phyloP scores from a whole-genome alignment of 352 stramenopile genomes.

The Pythium sp. region DNA sequence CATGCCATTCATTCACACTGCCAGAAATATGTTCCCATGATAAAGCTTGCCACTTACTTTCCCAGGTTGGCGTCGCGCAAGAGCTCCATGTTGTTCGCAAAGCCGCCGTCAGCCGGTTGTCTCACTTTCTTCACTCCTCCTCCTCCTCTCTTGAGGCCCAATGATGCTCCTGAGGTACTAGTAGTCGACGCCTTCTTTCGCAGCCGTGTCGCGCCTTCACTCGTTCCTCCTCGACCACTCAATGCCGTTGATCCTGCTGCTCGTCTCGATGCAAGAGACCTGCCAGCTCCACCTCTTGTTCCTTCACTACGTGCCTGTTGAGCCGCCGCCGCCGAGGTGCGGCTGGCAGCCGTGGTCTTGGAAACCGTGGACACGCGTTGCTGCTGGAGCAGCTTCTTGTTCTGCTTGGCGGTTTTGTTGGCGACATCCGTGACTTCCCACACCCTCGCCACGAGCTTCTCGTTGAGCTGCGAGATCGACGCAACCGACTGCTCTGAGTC shows the following conservation, averaged over 20 bases:
- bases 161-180: neutral
- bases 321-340: constrained; percentile 28
- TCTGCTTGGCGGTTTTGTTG: constrained; percentile 56
- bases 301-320: neutral
- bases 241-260: neutral
- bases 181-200: constrained; percentile 1
- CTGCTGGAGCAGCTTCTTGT: constrained; percentile 49
- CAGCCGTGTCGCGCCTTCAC: neutral
- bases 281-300: neutral
- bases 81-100: constrained; percentile 54
- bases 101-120: neutral
- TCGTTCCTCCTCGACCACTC: neutral
- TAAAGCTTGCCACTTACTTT: constrained; percentile 28
- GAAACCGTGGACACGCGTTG: constrained; percentile 48
- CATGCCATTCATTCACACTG: neutral
- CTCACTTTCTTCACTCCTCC: constrained; percentile 9
- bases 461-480: constrained; percentile 66
- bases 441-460: constrained; percentile 63
- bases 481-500: constrained; percentile 70
- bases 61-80: constrained; percentile 64
- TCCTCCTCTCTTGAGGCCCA: constrained; percentile 8
- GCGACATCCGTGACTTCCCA: constrained; percentile 56
- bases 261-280: neutral
- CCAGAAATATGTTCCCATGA: neutral
- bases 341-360: constrained; percentile 54